Percentiles rank a stretch among this genome's conserved stretches.
phyloP scores from a whole-genome alignment of 1,139 yeast genomes.

The Taiozyma sp. region DNA sequence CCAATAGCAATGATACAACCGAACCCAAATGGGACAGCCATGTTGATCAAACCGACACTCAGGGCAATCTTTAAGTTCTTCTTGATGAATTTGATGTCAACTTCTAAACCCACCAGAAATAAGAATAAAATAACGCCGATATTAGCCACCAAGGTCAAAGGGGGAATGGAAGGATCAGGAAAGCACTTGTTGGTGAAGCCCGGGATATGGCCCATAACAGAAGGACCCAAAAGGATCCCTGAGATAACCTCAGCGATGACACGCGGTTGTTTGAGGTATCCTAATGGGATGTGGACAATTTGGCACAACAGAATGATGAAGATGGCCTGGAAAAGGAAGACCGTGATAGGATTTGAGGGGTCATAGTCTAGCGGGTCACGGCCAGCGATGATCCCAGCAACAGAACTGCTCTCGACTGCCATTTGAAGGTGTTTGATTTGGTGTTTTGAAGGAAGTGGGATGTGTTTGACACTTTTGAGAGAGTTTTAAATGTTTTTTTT shows the following conservation, averaged over 20 bases:
- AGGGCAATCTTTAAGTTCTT: constrained; percentile 57
- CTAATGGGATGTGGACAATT: constrained; percentile 52
- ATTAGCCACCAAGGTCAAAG: constrained; percentile 63
- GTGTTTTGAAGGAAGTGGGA: not conserved
- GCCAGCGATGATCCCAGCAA: constrained; percentile 70
- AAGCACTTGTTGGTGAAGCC: constrained; percentile 60
- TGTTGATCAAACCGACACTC: constrained; percentile 62
- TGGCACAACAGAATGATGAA: constrained; percentile 53
- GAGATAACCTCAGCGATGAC: constrained; percentile 77
- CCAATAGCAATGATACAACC: constrained; percentile 73
- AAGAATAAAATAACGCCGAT: constrained; percentile 68
- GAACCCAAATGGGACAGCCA: constrained; percentile 73
- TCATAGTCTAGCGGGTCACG: constrained; percentile 60
- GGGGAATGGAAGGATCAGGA: constrained; percentile 57
- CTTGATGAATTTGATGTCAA: constrained; percentile 58
- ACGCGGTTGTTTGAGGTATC: constrained; percentile 61
- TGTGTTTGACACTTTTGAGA: not conserved
- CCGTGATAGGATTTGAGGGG: constrained; percentile 50
- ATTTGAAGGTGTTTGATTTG: not conserved
- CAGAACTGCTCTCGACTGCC: constrained; percentile 22
- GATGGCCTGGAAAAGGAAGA: constrained; percentile 57
- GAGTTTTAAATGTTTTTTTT: too few relatives aligned
- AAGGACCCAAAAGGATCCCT: constrained; percentile 69
- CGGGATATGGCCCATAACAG: constrained; percentile 66
- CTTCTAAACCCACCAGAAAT: constrained; percentile 76